These are phyloP conservation scores for Ormosia semicastrata DNA, from an alignment of 306 rosid genomes.

Conservation along the genomic window DNA sequence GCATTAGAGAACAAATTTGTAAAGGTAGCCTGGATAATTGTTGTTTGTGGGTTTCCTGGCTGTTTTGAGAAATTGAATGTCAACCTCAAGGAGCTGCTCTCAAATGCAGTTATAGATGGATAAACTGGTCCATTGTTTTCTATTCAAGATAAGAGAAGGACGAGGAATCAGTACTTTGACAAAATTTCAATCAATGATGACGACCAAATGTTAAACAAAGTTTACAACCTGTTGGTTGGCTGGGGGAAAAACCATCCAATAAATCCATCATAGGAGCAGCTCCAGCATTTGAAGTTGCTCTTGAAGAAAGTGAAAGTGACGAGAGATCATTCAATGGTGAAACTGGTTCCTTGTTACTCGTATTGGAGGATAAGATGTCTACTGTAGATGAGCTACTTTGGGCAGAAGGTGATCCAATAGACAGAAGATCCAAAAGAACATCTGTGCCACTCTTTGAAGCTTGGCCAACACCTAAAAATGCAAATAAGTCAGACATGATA, in stretches of 20 bases:
- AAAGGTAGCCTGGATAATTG: constrained; percentile 70
- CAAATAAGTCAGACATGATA: constrained; percentile 24
- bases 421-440: constrained; percentile 84
- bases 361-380: constrained; percentile 55
- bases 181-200: constrained; percentile 17
- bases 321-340: constrained; percentile 69
- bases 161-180: constrained; percentile 25
- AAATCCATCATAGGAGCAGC: constrained; percentile 73
- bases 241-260: constrained; percentile 65
- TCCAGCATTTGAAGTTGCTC: constrained; percentile 50
- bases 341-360: constrained; percentile 50
- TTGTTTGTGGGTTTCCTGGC: constrained; percentile 82
- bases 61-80: constrained; percentile 76
- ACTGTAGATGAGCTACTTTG: constrained; percentile 48
- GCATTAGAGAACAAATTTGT: constrained; percentile 62
- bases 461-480: constrained; percentile 50
- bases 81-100: constrained; percentile 83
- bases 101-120: constrained; percentile 83
- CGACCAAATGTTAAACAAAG: constrained; percentile 7
- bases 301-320: constrained; percentile 57
- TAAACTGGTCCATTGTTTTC: constrained; percentile 72
- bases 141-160: constrained; percentile 37
- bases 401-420: constrained; percentile 68
- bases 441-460: constrained; percentile 67
- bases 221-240: constrained; percentile 50